Evolutionary conservation across 192 early-diverging fungal species (phyloP).

Genomic region (Podochytrium sp.): DNA sequence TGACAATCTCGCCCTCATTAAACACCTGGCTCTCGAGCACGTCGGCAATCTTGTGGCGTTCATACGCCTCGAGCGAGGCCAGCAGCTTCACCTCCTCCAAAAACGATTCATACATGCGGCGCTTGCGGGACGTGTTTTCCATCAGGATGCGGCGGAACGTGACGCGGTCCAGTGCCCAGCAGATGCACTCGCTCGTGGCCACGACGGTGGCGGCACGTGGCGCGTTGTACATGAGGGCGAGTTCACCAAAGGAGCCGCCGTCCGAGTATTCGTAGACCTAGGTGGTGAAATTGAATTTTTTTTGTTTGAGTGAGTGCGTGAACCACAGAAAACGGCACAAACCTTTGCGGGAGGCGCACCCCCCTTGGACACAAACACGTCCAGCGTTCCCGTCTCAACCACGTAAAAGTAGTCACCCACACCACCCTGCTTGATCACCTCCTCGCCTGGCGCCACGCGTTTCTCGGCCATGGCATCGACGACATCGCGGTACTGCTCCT

Average conservation of each 20-base stretch:
- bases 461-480: slow-evolving; percentile 98
- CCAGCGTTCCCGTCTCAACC: slow-evolving; percentile 91
- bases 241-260: slow-evolving; percentile 95
- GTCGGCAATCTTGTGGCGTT: slow-evolving; percentile 99
- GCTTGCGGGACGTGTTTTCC: slow-evolving; percentile 96
- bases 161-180: slow-evolving; percentile 98
- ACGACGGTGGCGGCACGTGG: slow-evolving; percentile 95
- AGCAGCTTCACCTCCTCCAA: slow-evolving; percentile 92
- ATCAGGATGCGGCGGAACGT: slow-evolving; percentile 97
- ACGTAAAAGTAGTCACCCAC: slow-evolving; percentile 99
- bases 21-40: slow-evolving; percentile 91
- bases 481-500: slow-evolving; percentile 95
- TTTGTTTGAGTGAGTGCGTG: too few species aligned
- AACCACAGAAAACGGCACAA: too few species aligned
- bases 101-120: slow-evolving; percentile 97
- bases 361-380: slow-evolving; percentile 84
- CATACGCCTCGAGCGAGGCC: slow-evolving; percentile 90
- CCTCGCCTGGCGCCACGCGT: slow-evolving; percentile 68
- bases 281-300: too few species aligned
- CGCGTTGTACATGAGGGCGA: slow-evolving; percentile 99
- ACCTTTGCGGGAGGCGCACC: slow-evolving; percentile 71
- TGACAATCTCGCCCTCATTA: slow-evolving; percentile 81
- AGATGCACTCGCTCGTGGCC: slow-evolving; percentile 79
- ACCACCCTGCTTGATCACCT: slow-evolving; percentile 92
- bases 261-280: slow-evolving; percentile 81